Evolutionary conservation across 371 early-diverging fungal species (phyloP), one percentile per base, ranked within the genome.

Genomic region (Lichtheimia ramosa): DNA sequence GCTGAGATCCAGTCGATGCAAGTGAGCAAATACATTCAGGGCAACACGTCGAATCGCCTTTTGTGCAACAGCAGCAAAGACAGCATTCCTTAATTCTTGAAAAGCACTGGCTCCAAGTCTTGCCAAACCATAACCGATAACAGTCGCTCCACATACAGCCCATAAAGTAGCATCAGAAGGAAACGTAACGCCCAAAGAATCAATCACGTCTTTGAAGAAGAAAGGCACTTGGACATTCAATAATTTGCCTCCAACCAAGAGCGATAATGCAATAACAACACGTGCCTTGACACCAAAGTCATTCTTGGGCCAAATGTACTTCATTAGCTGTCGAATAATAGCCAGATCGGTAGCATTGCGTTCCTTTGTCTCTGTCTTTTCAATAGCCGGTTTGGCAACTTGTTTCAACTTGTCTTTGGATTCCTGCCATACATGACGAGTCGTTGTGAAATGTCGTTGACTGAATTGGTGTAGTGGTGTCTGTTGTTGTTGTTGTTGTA

Each of bases 1-100:
- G 12, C 82, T 79, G 59, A 95, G 79, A 59, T 97, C 97, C 48
- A 96, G 75, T 46, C 84, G 69, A 53, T 91, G 89, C 59, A 98
- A 73, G 65, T 97, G 98, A 53, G 83, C 76, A 77, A 95, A 98
- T 10, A 95, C 92, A 62, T 88, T 87, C 16, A 86, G 77, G 10
- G 96, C 91, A 14, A 96, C 92, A 20, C 84, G 85, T 25, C 97
- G 86, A 60, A 97, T 94, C 0, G 97, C 97, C 51, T 88, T 86
- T 69, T 98, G 98, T n/a, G 96, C 92, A 14, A 98, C 97, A 21
- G 82, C 82, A 50, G 95, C 92, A 77, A 98, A 98, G 0, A 96
- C 91, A 25, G 96, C 97, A 69, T 95, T 95, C 50, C 96, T 84
- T 25, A 96, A 81, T 71, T 97, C 98, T 63, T 89, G 90, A 65